phyloP scores from a whole-genome alignment of 805 yeast genomes.

The Lipomyces sp. region DNA sequence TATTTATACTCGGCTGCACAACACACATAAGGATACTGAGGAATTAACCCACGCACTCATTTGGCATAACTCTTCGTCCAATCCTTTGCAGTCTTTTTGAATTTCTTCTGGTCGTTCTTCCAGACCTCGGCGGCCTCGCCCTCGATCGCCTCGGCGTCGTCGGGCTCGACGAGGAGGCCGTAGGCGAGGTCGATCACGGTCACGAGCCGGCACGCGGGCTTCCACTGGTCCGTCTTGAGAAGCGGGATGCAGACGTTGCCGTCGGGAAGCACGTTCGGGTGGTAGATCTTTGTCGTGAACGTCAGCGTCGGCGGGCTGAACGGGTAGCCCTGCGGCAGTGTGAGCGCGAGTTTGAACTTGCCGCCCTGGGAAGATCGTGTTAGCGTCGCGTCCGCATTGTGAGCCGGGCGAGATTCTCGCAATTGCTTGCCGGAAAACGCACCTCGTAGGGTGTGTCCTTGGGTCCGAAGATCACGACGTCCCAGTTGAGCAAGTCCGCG shows the following conservation, averaged over 20 bases:
- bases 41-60: background rate
- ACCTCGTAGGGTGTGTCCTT: constrained; percentile 64
- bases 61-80: constrained; percentile 54
- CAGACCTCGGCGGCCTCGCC: constrained; percentile 87
- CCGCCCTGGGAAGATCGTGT: constrained; percentile 51
- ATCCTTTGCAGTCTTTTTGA: constrained; percentile 84
- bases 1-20: too few species aligned
- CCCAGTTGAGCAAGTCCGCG: constrained; percentile 87
- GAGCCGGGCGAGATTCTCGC: too few species aligned
- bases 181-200: constrained; percentile 79
- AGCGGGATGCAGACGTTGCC: constrained; percentile 87
- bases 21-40: too few species aligned
- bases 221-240: constrained; percentile 81
- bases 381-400: too few species aligned
- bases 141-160: constrained; percentile 87
- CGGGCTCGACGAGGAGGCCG: constrained; percentile 80
- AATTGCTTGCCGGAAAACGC: too few species aligned
- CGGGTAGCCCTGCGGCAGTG: constrained; percentile 89
- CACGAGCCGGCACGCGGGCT: constrained; percentile 82
- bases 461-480: constrained; percentile 89
- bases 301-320: constrained; percentile 79
- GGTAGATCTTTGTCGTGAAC: constrained; percentile 82
- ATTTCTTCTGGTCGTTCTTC: constrained; percentile 76
- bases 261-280: constrained; percentile 80
- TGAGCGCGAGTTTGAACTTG: constrained; percentile 78